Evolutionary conservation across 768 basidiomycete genomes (phyloP), one percentile per base, ranked within the genome.

Genomic region (Kwoniella dendrophila): DNA sequence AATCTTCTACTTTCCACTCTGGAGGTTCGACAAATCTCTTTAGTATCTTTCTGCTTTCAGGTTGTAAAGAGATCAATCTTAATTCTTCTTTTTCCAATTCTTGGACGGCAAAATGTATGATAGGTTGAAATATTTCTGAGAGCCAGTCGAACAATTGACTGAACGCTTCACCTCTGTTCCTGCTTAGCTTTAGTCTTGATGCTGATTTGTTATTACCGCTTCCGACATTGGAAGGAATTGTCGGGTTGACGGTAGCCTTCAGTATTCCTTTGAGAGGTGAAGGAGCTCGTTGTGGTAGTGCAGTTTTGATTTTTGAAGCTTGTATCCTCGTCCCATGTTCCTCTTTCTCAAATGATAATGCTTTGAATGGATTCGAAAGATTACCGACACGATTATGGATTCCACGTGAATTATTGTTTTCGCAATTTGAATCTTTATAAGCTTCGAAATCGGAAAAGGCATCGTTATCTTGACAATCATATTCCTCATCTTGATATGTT

Each of bases 121-220:
- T 53, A 1, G 72, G 72, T 10, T 59, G 56, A 44, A 64, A 66
- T n/a, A 71, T 40, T 2, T 60, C 45, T 27, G 49, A 34, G 16
- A 73, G 61, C 69, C 69, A 73, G 26, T 34, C 27, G 48, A 67
- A 67, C 0, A 73, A 5, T 27, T 58, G 36, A 34, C 61, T 63
- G 36, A 61, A 69, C 3, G 69, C 72, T 47, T 69, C 54, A 29
- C 69, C 66, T 10, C 55, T 43, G n/a, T 53, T 66, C 20, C 50
- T 38, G 24, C 20, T 3, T 8, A 36, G 56, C 11, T 36, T 36
- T n/a, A n/a, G n/a, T n/a, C n/a, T n/a, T n/a, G n/a, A n/a, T n/a
- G n/a, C n/a, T n/a, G n/a, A n/a, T n/a, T n/a, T n/a, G n/a, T n/a
- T n/a, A n/a, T n/a, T n/a, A n/a, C n/a, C n/a, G n/a, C n/a, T n/a